Percentiles rank a stretch among this genome's conserved stretches.
phyloP scores from a whole-genome alignment of 345 rosid species.

The Pistacia atlantica region DNA sequence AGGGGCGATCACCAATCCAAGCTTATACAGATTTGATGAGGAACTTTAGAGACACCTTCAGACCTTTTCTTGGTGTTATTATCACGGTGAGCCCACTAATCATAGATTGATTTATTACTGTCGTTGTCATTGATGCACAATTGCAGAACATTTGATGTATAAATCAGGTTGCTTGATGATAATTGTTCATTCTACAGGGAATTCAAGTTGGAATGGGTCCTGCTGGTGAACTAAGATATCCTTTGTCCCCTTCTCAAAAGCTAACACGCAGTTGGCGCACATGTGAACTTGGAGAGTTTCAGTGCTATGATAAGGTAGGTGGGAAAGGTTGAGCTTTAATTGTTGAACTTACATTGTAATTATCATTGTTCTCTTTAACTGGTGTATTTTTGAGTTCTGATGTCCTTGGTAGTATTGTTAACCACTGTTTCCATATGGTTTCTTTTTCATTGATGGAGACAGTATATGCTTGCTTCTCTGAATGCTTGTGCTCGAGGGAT shows the following conservation, averaged over 20 bases:
- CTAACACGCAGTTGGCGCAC: conserved; percentile 38
- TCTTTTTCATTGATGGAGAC: conserved; percentile 13
- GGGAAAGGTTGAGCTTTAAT: conserved; percentile 6
- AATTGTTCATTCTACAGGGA: conserved; percentile 33
- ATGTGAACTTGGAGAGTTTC: conserved; percentile 55
- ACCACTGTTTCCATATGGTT: not conserved
- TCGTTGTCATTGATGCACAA: conserved; percentile 6
- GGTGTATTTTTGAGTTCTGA: not conserved
- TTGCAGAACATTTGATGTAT: conserved; percentile 1
- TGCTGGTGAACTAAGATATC: conserved; percentile 59
- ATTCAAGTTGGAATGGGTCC: conserved; percentile 67
- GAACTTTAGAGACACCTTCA: conserved; percentile 51
- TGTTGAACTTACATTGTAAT: not conserved
- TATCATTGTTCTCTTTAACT: not conserved
- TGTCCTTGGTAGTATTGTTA: not conserved
- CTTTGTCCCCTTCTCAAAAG: conserved; percentile 47
- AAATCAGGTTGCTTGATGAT: not conserved
- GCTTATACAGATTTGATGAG: conserved; percentile 58
- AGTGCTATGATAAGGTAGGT: conserved; percentile 59
- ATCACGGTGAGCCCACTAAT: conserved; percentile 36
- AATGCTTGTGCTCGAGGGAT: conserved; percentile 40
- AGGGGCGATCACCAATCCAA: conserved; percentile 56
- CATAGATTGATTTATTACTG: not conserved
- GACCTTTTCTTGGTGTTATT: conserved; percentile 42
- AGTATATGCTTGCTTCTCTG: conserved; percentile 57